Percentiles rank a stretch among this genome's conserved stretches.
phyloP scores from a whole-genome alignment of 257 asterid species.

The Jacaranda copaia region DNA sequence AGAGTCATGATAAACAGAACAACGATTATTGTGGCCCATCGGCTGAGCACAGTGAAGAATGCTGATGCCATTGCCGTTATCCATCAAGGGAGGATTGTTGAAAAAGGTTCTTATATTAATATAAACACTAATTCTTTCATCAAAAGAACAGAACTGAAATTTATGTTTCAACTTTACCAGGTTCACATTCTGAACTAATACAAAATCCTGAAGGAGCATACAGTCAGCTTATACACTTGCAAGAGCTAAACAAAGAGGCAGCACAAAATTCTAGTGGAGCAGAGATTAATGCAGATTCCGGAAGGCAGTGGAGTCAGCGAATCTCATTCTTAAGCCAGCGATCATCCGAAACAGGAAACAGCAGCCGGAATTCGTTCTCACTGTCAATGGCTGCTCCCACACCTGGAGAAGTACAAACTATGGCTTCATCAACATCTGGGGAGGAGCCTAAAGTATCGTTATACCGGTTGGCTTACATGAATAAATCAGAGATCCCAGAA shows the following conservation, averaged over 20 bases:
- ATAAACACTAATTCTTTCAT: not conserved
- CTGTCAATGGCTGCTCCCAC: slow-evolving; percentile 15
- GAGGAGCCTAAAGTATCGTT: slow-evolving; percentile 35
- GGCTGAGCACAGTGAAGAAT: slow-evolving; percentile 59
- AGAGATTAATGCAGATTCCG: slow-evolving; percentile 36
- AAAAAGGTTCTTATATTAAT: slow-evolving; percentile 45
- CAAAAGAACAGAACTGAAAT: not conserved
- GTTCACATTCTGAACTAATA: slow-evolving; percentile 57
- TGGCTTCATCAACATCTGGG: slow-evolving; percentile 17
- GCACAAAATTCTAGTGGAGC: slow-evolving; percentile 23
- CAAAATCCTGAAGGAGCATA: slow-evolving; percentile 56
- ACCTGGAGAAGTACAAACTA: slow-evolving; percentile 1
- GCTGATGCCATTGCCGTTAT: slow-evolving; percentile 59
- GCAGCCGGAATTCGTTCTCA: slow-evolving; percentile 36
- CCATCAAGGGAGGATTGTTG: slow-evolving; percentile 52
- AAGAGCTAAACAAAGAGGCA: slow-evolving; percentile 36
- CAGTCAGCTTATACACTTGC: slow-evolving; percentile 53
- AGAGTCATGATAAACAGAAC: slow-evolving; percentile 58
- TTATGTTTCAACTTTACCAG: slow-evolving; percentile 33
- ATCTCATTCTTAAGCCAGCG: slow-evolving; percentile 35
- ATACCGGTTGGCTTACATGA: slow-evolving; percentile 55
- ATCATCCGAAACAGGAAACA: slow-evolving; percentile 42
- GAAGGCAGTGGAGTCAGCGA: slow-evolving; percentile 31
- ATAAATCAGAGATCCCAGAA: slow-evolving; percentile 53
- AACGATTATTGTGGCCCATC: slow-evolving; percentile 61